phyloP scores from a whole-genome alignment of 768 basidiomycete genomes.

The Rhizopogon rudus region DNA sequence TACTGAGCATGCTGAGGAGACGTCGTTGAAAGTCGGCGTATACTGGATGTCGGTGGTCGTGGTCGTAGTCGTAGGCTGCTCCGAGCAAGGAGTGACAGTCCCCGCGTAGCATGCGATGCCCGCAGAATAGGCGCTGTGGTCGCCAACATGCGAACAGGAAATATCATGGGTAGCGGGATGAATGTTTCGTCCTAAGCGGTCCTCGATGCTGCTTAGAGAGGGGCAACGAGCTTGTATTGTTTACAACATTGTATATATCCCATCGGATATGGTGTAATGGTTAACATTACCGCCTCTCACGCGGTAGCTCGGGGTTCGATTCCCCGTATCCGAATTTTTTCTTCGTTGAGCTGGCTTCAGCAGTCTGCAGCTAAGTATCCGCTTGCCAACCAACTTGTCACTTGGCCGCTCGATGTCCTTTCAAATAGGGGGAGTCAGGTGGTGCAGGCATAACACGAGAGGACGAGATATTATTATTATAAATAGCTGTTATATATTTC shows the following conservation, averaged over 20 bases:
- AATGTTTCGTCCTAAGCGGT: background rate
- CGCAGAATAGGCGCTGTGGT: background rate
- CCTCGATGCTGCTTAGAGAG: background rate
- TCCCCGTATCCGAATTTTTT: slow-evolving; percentile 44
- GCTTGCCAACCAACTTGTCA: too few species aligned
- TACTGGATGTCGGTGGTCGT: background rate
- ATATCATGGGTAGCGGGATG: background rate
- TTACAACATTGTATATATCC: fast-evolving
- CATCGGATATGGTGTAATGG: slow-evolving; percentile 3
- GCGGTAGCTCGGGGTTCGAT: slow-evolving; percentile 57
- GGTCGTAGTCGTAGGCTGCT: background rate
- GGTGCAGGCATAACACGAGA: too few species aligned
- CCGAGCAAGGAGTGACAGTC: background rate
- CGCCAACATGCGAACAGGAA: background rate
- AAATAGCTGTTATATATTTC: too few species aligned
- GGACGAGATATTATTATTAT: too few species aligned
- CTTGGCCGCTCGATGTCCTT: too few species aligned
- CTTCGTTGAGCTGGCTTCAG: too few species aligned
- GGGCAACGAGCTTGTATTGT: fast-evolving
- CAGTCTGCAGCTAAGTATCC: too few species aligned
- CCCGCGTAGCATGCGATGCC: background rate
- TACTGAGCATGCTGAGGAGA: slow-evolving; percentile 18
- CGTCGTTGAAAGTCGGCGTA: slow-evolving; percentile 17
- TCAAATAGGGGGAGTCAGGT: too few species aligned
- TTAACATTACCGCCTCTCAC: slow-evolving; percentile 8